Evolutionary conservation across 176 grass and related monocot genomes (phyloP).

Genomic region (Panicum miliaceum): DNA sequence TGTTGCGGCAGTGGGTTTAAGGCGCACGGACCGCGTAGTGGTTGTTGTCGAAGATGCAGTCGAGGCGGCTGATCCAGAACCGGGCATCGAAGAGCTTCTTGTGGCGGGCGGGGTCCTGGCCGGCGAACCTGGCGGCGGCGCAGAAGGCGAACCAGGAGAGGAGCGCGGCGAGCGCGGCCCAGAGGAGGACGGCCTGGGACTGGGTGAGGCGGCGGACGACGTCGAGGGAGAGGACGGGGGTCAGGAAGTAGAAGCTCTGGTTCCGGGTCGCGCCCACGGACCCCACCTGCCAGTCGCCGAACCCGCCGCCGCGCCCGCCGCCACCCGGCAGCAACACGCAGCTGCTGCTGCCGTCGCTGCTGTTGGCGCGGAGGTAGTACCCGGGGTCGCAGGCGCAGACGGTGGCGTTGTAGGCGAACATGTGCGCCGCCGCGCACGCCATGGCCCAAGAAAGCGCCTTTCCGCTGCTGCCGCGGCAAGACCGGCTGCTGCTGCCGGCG

Average conservation of each 20-base stretch:
- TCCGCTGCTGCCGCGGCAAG: neutral
- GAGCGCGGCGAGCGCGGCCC: constrained; percentile 55
- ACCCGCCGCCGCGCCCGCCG: constrained; percentile 2
- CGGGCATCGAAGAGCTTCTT: constrained; percentile 60
- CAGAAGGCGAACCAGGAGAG: constrained; percentile 83
- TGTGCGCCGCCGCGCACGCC: constrained; percentile 59
- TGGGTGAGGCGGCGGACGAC: constrained; percentile 80
- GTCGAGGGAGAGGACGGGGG: constrained; percentile 70
- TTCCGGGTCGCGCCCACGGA: constrained; percentile 52
- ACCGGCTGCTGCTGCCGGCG: neutral
- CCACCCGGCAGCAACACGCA: constrained; percentile 29
- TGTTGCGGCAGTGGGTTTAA: neutral
- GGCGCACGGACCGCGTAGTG: constrained; percentile 70
- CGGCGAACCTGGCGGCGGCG: constrained; percentile 45
- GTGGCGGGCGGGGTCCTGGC: constrained; percentile 42
- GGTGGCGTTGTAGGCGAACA: constrained; percentile 74
- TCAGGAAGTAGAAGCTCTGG: constrained; percentile 70
- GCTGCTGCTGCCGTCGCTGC: constrained; percentile 28
- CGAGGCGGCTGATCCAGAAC: constrained; percentile 80
- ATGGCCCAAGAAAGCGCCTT: constrained; percentile 2
- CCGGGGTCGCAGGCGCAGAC: constrained; percentile 89
- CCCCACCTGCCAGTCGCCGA: constrained; percentile 68
- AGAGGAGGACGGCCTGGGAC: constrained; percentile 91
- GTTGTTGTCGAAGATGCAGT: constrained; percentile 73
- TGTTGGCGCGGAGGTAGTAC: constrained; percentile 48